Base-by-base conservation (phyloP, 768 basidiomycete species). In the Mycena crocata region DNA sequence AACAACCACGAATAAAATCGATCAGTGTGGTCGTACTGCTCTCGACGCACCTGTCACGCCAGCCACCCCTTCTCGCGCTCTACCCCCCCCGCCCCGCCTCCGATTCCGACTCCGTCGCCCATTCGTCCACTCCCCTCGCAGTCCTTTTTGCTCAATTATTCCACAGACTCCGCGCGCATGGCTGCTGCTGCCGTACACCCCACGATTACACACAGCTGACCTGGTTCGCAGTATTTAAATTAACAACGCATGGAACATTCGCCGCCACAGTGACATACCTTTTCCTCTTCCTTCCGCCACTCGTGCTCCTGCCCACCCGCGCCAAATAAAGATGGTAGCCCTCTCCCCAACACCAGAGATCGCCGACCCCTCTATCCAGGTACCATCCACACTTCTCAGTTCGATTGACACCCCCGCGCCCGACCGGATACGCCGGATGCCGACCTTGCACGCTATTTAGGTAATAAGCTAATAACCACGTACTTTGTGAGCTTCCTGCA, bases 41-140 rank as follows among this genome's bases (percentile, higher is more conserved):
- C 40, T 62, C 59, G 13, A 51, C 48, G 45, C 48, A 61, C 57
- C 67, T 55, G 44, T 67, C 44, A 56, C 34, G 17, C 45, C 24
- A 52, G 50, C 39, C 7, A 55, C 37, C 45, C 28, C 57, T 64
- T 64, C 62, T 54, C 23, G 68, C 68, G 68, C 63, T 51, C 59
- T 65, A 69, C 59, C 55, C n/a, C 51, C 49, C 56, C 37, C 34
- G n/a, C 37, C 46, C 58, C 50, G 37, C 28, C 45, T 45, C 54
- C 56, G 60, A 46, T 26, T 62, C 68, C 68, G 68, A 34, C 64
- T 65, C 68, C 63, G 59, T 65, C 63, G 63, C 68, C 64, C 21
- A 21, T 68, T 57, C 17, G 42, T 51, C 45, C 35, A 55, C 51
- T 50, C 60, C 63, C 40, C 56, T 52, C 48, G 62, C 52, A 24